Conservation (phyloP, 345 rosid genomes). For the thale cress (Arabidopsis thaliana) region DNA sequence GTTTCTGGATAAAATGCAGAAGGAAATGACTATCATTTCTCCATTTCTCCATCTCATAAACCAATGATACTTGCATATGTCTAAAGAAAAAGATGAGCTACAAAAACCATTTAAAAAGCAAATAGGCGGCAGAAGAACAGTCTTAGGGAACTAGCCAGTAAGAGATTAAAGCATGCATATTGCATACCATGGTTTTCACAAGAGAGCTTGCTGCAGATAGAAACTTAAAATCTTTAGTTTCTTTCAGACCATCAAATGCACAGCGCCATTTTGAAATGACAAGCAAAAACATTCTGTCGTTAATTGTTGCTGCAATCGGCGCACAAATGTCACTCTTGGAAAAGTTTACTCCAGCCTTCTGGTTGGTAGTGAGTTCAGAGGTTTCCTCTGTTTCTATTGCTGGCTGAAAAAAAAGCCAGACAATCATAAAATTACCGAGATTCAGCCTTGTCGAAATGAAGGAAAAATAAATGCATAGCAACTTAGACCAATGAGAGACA, state of each 20-base stretch:
- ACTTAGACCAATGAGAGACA: constrained; percentile 3
- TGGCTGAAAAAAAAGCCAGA: constrained; percentile 50
- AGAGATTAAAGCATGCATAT: constrained; percentile 19
- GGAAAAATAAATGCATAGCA: neutral
- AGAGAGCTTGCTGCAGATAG: constrained; percentile 82
- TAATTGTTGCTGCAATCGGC: constrained; percentile 90
- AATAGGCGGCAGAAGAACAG: too few relatives aligned
- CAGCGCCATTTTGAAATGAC: constrained; percentile 82
- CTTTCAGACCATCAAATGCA: constrained; percentile 85
- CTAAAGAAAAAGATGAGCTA: too few relatives aligned
- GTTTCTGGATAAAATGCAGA: constrained; percentile 17
- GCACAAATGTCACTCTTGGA: constrained; percentile 84
- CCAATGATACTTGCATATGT: too few relatives aligned
- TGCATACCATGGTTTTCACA: constrained; percentile 76
- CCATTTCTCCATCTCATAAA: too few relatives aligned
- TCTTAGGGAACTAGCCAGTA: constrained; percentile 3
- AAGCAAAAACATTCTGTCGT: constrained; percentile 85
- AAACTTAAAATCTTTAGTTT: constrained; percentile 79
- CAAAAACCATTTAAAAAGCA: too few relatives aligned
- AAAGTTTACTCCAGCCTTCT: constrained; percentile 51
- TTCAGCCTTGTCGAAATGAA: constrained; percentile 2
- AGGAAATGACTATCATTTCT: neutral
- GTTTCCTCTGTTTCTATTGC: constrained; percentile 46
- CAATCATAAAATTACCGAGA: neutral
- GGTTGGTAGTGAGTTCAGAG: constrained; percentile 44